Evolutionary conservation across 2,329 filamentous ascomycete species (phyloP).

Genomic region (Apiospora pterosperma): DNA sequence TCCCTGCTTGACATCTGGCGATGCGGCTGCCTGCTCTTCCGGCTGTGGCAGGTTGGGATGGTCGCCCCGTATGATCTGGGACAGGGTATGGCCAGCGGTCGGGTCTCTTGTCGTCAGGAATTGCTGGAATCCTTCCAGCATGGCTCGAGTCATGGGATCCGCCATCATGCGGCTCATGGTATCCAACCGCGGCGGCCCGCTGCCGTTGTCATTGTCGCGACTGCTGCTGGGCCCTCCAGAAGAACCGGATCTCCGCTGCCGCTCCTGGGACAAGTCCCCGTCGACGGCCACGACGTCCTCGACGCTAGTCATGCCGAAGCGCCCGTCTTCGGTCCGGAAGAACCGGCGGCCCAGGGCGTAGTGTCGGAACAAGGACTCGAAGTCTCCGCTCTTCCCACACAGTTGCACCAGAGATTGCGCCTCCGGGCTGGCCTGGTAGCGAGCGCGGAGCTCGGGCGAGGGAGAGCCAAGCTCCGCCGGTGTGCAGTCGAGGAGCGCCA

Average conservation of each 20-base stretch:
- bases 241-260: not conserved
- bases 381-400: conserved; percentile 10
- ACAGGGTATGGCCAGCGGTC: not conserved
- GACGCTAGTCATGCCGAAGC: conserved; percentile 19
- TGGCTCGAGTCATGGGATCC: conserved; percentile 12
- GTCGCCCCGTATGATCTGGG: conserved; percentile 13
- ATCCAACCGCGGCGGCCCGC: not conserved
- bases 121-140: conserved; percentile 16
- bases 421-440: conserved; percentile 11
- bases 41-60: not conserved
- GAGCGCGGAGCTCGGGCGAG: conserved; percentile 12
- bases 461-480: conserved; percentile 6
- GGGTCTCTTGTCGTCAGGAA: conserved; percentile 12
- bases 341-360: conserved; percentile 16
- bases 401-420: conserved; percentile 9
- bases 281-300: conserved; percentile 17
- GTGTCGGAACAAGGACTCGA: conserved; percentile 8
- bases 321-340: conserved; percentile 17
- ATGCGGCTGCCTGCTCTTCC: not conserved
- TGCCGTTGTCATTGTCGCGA: too few species aligned
- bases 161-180: conserved; percentile 10
- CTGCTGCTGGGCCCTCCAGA: too few species aligned
- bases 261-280: not conserved
- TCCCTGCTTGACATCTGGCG: conserved; percentile 6
- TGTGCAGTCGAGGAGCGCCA: conserved; percentile 13